phyloP scores from a whole-genome alignment of 1,284 basidiomycete genomes.

The Puccinia horiana region DNA sequence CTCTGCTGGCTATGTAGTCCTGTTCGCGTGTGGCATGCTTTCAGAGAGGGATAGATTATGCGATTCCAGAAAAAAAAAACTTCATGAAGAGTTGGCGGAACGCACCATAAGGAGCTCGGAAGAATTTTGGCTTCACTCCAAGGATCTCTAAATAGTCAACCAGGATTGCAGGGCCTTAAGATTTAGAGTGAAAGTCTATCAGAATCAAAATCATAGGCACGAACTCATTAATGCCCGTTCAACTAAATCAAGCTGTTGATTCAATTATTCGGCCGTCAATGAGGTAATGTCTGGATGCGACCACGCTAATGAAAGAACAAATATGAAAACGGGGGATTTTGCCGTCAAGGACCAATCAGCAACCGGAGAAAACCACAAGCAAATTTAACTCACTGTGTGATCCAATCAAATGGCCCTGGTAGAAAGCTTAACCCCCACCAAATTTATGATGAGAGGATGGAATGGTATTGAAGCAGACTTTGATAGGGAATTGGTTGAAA shows the following conservation, averaged over 20 bases:
- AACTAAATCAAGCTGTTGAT: slow-evolving; percentile 32
- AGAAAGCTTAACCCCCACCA: background rate
- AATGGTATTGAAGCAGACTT: background rate
- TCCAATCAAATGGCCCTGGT: slow-evolving; percentile 30
- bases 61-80: background rate
- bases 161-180: background rate
- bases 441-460: background rate
- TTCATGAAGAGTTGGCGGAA: background rate
- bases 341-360: background rate
- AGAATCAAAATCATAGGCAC: background rate
- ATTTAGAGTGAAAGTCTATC: background rate
- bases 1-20: slow-evolving; percentile 17
- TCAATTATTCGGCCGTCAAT: slow-evolving; percentile 21
- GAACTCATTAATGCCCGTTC: slow-evolving; percentile 42
- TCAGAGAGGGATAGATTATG: background rate
- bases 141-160: slow-evolving; percentile 31
- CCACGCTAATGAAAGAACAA: slow-evolving; percentile 17
- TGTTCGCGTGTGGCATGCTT: background rate
- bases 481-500: background rate
- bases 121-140: slow-evolving; percentile 44
- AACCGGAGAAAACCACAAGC: background rate
- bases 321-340: background rate
- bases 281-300: slow-evolving; percentile 41
- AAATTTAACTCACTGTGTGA: slow-evolving; percentile 8
- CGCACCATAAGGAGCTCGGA: slow-evolving; percentile 45